Percentiles rank a stretch among this genome's conserved stretches.
Conservation (phyloP, 2,329 filamentous ascomycete genomes). For the Atkinsonella hypoxylon region DNA sequence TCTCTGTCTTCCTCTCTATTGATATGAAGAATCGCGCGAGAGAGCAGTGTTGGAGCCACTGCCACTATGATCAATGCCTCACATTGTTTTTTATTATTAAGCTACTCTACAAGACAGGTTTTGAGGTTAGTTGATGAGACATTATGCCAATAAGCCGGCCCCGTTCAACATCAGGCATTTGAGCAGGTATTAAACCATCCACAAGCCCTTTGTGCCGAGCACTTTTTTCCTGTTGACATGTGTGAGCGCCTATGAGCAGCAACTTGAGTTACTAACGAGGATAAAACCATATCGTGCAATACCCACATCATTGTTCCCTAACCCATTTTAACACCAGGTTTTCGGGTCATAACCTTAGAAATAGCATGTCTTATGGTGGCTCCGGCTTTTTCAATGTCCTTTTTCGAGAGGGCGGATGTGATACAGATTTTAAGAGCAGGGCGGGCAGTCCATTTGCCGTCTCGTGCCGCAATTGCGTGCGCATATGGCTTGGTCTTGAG, state of each 20-base stretch:
- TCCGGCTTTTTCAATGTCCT: constrained; percentile 92
- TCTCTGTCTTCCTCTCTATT: no score
- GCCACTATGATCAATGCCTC: no score
- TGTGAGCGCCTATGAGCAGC: neutral
- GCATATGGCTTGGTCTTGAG: constrained; percentile 67
- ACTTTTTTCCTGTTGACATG: neutral
- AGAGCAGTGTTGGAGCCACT: no score
- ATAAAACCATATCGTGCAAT: neutral
- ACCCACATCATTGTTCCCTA: neutral
- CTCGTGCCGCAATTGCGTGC: constrained; percentile 51
- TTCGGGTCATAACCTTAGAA: constrained; percentile 73
- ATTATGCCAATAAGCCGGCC: no score
- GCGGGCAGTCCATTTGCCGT: constrained; percentile 55
- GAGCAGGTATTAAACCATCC: no score
- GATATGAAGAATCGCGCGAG: no score
- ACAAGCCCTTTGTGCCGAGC: no score
- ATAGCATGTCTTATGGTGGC: constrained; percentile 81
- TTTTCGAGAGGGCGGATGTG: constrained; percentile 77
- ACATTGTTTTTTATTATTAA: no score
- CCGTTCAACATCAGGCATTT: no score
- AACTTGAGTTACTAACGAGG: neutral
- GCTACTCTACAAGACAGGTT: no score
- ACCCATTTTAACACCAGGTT: constrained; percentile 31
- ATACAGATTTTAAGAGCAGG: constrained; percentile 87
- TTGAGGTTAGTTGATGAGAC: no score